Evolutionary conservation across 495 filamentous ascomycete species (phyloP).

Genomic region (Filosporella fistucella): DNA sequence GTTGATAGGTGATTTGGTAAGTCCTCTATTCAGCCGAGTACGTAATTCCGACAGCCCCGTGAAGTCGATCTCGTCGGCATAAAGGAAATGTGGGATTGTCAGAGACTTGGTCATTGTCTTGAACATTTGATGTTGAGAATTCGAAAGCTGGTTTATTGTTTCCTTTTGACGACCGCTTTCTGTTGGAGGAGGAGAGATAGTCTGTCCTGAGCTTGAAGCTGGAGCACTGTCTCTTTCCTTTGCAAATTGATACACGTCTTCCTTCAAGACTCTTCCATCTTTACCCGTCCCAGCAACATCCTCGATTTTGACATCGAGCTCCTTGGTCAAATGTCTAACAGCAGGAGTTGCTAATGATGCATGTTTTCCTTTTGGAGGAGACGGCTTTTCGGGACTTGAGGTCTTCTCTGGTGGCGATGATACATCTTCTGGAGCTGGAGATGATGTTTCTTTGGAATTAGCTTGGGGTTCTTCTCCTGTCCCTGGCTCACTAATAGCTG

Average conservation of each 20-base stretch:
- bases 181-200: constrained; percentile 15
- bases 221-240: constrained; percentile 32
- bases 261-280: constrained; percentile 87
- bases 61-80: constrained; percentile 80
- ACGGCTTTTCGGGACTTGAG: constrained; percentile 9
- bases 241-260: constrained; percentile 80
- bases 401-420: neutral
- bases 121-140: constrained; percentile 90
- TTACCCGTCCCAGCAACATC: constrained; percentile 82
- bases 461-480: constrained; percentile 13
- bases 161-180: constrained; percentile 54
- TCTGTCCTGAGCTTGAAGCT: neutral
- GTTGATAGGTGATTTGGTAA: constrained; percentile 25
- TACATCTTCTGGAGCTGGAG: neutral
- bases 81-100: constrained; percentile 89
- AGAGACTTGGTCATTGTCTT: constrained; percentile 95
- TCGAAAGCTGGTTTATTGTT: constrained; percentile 59
- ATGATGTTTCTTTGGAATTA: neutral
- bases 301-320: constrained; percentile 67
- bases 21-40: constrained; percentile 56
- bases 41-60: constrained; percentile 66
- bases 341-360: constrained; percentile 83
- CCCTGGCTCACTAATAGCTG: constrained; percentile 25
- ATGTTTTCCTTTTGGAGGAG: constrained; percentile 40
- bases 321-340: constrained; percentile 81